Percentiles rank a stretch among this genome's conserved stretches.
phyloP scores from a whole-genome alignment of 805 yeast species.

The Kodamaea sagamina region DNA sequence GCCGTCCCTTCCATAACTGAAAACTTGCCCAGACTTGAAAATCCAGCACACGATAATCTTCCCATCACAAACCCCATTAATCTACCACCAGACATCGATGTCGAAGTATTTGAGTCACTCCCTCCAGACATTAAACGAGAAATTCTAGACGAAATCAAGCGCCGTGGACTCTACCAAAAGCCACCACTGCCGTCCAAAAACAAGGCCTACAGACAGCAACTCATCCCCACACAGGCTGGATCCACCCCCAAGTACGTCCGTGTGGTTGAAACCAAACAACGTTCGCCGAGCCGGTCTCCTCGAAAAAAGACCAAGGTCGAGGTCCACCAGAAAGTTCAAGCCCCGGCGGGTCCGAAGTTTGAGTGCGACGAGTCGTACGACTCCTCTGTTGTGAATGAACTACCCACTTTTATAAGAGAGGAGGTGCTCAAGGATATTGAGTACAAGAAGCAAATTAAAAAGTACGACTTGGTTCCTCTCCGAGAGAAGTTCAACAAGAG shows the following conservation, averaged over 20 bases:
- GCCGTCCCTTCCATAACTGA: too few species aligned
- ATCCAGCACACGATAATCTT: neutral
- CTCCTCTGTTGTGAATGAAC: slow-evolving; percentile 36
- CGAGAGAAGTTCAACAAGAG: slow-evolving; percentile 26
- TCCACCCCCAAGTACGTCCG: slow-evolving; percentile 33
- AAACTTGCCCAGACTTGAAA: too few species aligned
- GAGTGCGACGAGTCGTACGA: slow-evolving; percentile 36
- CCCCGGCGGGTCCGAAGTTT: slow-evolving; percentile 15
- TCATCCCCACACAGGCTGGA: slow-evolving; percentile 35
- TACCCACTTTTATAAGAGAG: slow-evolving; percentile 39
- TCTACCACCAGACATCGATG: slow-evolving; percentile 47
- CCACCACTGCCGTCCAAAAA: slow-evolving; percentile 5
- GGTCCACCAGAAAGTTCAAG: slow-evolving; percentile 15
- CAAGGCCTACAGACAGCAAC: slow-evolving; percentile 39
- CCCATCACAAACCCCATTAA: neutral
- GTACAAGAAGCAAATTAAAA: slow-evolving; percentile 28
- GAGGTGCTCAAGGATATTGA: slow-evolving; percentile 41
- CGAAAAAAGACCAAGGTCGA: slow-evolving; percentile 14
- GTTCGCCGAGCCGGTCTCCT: slow-evolving; percentile 27
- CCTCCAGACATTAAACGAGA: slow-evolving; percentile 71
- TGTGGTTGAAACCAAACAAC: slow-evolving; percentile 29
- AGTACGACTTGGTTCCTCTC: slow-evolving; percentile 27
- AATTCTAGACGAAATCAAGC: slow-evolving; percentile 50
- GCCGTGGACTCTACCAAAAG: slow-evolving; percentile 38
- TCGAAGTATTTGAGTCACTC: slow-evolving; percentile 62